Evolutionary conservation across 2,329 filamentous ascomycete species (phyloP).

Genomic region (Coniella vitis): DNA sequence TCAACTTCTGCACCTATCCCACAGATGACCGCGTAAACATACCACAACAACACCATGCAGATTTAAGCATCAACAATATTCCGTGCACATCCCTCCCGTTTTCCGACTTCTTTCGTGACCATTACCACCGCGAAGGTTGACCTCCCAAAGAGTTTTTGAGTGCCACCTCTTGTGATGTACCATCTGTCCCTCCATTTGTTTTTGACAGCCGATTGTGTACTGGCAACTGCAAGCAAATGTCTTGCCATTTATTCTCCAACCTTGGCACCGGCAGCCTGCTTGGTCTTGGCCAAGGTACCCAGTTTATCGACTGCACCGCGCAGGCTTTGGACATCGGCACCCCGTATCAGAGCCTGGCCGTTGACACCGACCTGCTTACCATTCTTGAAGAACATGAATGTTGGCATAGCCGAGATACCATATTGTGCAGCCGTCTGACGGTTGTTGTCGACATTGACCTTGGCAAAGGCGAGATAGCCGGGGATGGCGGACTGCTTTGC

Average conservation of each 20-base stretch:
- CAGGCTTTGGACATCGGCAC: conserved; percentile 27
- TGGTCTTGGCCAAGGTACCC: conserved; percentile 29
- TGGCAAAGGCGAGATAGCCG: conserved; percentile 45
- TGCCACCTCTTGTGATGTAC: no score
- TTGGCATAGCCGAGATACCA: conserved; percentile 49
- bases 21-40: no score
- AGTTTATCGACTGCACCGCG: conserved; percentile 30
- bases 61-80: no score
- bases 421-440: conserved; percentile 43
- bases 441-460: conserved; percentile 52
- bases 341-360: conserved; percentile 29
- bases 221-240: no score
- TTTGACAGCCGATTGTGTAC: neutral
- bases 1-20: no score
- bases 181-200: no score
- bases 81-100: no score
- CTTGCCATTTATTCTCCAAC: conserved; percentile 1
- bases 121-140: no score
- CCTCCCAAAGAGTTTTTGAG: no score
- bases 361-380: conserved; percentile 38
- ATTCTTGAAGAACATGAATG: conserved; percentile 54
- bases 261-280: conserved; percentile 17
- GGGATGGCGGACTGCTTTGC: conserved; percentile 33
- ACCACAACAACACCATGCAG: no score
- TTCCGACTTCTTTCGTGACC: no score